Evolutionary conservation across 192 early-diverging fungal genomes (phyloP), one percentile per base, ranked within the genome.

Genomic region (Spinellus fusiger): DNA sequence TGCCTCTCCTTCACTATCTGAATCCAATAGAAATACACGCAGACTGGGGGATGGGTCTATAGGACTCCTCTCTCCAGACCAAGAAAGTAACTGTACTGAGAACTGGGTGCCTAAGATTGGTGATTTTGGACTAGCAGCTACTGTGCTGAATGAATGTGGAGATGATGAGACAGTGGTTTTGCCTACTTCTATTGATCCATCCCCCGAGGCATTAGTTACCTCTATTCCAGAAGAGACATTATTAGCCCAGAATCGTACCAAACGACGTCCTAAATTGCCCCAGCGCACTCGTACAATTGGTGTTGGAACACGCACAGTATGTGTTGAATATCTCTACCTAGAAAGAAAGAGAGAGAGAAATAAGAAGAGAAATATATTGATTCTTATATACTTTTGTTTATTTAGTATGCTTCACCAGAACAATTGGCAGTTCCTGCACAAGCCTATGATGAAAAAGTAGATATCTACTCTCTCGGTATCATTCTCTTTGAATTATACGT

Each of bases 391-490:
- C n/a, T n/a, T n/a, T n/a, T n/a, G 22, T 18, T 12, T 8, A 31
- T 15, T 29, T 62, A 83, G 80, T 92, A 92, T 61, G 90, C 90
- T n/a, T 90, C 90, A 7, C 90, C 90, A 0, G 90, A 92, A 65
- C 90, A 92, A 60, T 68, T 90, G n/a, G 76, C 73, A 18, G 65
- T 61, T 38, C 81, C 65, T 16, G 59, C 71, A 27, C 52, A 56
- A n/a, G 56, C 70, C 9, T 91, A 91, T 56, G 84, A 84, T 61
- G 79, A 88, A 71, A 91, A 89, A 56, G 86, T 84, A 3, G 97
- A 99, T 65, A 93, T 99, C 9, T 99, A 96, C 70, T 94, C 92
- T 5, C 72, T 96, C 10, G 97, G 97, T 3, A 95, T 99, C 38
- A 89, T 99, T 35, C 87, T 99, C 51, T 97, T 96, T 67, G 97